phyloP scores from a whole-genome alignment of 441 rosid species.

The Brassica balearica region DNA sequence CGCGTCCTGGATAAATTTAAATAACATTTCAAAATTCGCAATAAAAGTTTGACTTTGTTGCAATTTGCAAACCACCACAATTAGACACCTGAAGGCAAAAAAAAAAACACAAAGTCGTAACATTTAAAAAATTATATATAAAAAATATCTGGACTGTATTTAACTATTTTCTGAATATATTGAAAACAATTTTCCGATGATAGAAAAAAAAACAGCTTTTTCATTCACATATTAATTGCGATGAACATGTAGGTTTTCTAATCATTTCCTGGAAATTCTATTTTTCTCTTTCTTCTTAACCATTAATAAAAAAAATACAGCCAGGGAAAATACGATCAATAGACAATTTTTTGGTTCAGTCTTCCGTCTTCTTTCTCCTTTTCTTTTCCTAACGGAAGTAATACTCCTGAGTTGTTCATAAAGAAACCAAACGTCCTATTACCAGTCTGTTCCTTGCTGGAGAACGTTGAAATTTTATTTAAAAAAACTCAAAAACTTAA shows the following conservation, averaged over 20 bases:
- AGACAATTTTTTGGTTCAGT: background rate
- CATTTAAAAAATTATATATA: background rate
- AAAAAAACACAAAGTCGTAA: background rate
- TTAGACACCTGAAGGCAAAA: slow-evolving; percentile 29
- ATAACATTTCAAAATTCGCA: background rate
- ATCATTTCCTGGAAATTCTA: slow-evolving; percentile 30
- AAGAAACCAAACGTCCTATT: slow-evolving; percentile 7
- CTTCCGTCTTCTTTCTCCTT: slow-evolving; percentile 7
- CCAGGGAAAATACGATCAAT: slow-evolving; percentile 17
- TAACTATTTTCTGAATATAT: slow-evolving; percentile 22
- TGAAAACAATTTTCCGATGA: background rate
- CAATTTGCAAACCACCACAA: slow-evolving; percentile 25
- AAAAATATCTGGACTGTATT: slow-evolving; percentile 1
- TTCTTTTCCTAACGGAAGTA: background rate
- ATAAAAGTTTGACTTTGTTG: slow-evolving; percentile 19
- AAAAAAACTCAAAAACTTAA: background rate
- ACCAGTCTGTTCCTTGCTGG: slow-evolving; percentile 44
- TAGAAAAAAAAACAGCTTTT: slow-evolving; percentile 11
- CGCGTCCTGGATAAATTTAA: background rate
- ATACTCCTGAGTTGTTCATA: background rate
- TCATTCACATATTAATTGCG: slow-evolving; percentile 18
- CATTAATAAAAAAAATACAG: slow-evolving; percentile 3
- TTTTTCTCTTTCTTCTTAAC: slow-evolving; percentile 14
- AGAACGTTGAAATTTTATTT: slow-evolving; percentile 24
- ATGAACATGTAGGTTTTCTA: slow-evolving; percentile 13